phyloP scores from a whole-genome alignment of 441 rosid species.

The Brassica hybrid region DNA sequence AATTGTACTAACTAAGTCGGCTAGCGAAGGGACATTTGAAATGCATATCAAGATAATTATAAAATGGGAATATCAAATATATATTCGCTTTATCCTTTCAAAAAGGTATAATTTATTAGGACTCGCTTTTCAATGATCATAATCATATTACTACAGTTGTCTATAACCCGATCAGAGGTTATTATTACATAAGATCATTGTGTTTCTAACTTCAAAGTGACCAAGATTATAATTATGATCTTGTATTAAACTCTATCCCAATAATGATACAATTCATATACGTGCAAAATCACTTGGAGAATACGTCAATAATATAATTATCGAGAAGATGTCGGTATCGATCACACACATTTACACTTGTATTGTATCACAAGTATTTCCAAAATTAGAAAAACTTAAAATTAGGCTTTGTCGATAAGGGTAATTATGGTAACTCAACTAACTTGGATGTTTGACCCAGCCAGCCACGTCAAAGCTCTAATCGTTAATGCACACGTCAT shows the following conservation, averaged over 20 bases:
- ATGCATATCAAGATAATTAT: background rate
- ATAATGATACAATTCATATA: background rate
- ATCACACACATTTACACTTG: background rate
- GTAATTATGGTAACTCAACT: conserved; percentile 13
- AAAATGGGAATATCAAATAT: background rate
- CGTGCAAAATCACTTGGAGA: conserved; percentile 3
- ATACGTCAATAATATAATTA: conserved; percentile 2
- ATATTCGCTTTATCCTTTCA: no score
- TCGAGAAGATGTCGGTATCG: conserved; percentile 20
- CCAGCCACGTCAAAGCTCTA: conserved; percentile 42
- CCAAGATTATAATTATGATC: conserved; percentile 11
- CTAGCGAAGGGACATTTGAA: background rate
- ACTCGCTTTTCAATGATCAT: background rate
- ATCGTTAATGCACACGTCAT: conserved; percentile 37
- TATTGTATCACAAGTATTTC: conserved; percentile 5
- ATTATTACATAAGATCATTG: background rate
- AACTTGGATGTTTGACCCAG: conserved; percentile 43
- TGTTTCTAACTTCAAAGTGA: background rate
- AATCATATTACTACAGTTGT: background rate
- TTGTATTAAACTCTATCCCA: background rate
- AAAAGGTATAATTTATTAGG: background rate
- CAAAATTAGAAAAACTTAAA: conserved; percentile 13
- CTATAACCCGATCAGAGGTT: background rate
- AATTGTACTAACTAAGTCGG: background rate
- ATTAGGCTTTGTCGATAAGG: conserved; percentile 7